Evolutionary conservation across 2,329 filamentous ascomycete species (phyloP).

Genomic region (Monilinia vaccinii-corymbosi): DNA sequence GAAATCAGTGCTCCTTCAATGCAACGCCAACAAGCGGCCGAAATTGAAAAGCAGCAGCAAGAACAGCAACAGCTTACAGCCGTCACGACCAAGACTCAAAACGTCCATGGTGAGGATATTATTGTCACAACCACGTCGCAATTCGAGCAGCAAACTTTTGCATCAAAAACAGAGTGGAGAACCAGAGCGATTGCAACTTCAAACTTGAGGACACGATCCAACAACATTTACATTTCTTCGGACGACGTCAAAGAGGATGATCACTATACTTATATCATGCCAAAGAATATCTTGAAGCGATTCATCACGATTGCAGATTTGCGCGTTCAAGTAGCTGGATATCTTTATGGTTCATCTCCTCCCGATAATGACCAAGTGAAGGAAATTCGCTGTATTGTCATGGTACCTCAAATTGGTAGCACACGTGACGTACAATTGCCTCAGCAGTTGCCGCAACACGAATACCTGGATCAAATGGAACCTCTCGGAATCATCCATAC

Average conservation of each 20-base stretch:
- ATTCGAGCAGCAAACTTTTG: constrained; percentile 95
- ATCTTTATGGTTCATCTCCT: constrained; percentile 86
- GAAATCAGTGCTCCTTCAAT: constrained; percentile 97
- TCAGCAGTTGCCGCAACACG: constrained; percentile 82
- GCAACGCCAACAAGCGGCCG: constrained; percentile 95
- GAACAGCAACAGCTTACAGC: constrained; percentile 95
- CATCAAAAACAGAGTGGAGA: constrained; percentile 98
- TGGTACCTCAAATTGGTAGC: constrained; percentile 94
- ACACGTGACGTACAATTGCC: constrained; percentile 87
- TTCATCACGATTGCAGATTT: constrained; percentile 98
- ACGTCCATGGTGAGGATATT: constrained; percentile 93
- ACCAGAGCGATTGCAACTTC: constrained; percentile 94
- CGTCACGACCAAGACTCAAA: constrained; percentile 96
- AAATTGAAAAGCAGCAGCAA: constrained; percentile 98
- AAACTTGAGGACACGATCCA: constrained; percentile 84
- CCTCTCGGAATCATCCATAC: constrained; percentile 94
- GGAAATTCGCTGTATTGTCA: constrained; percentile 92
- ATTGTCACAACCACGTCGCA: constrained; percentile 97
- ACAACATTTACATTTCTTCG: constrained; percentile 98
- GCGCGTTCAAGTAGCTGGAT: constrained; percentile 91
- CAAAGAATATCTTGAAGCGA: constrained; percentile 95
- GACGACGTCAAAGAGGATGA: constrained; percentile 88
- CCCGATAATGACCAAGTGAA: constrained; percentile 95
- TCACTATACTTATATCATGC: constrained; percentile 91
- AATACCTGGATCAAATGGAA: constrained; percentile 78